phyloP scores from a whole-genome alignment of 129 eudicot species.

The Pseudognaphalium luteoalbum region DNA sequence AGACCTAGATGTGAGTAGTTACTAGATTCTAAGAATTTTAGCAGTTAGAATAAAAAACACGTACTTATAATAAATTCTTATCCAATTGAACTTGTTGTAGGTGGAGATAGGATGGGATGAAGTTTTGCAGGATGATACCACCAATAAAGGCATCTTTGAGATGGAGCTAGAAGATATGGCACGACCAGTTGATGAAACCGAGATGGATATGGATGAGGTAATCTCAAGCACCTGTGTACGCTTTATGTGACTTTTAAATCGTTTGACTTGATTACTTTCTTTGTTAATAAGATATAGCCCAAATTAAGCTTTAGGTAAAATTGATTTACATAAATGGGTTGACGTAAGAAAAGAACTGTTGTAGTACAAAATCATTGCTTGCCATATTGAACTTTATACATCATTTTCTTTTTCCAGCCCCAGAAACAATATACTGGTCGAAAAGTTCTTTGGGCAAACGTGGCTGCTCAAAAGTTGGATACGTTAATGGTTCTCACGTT shows the following conservation, averaged over 20 bases:
- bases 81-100: conserved; percentile 40
- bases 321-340: background rate
- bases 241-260: background rate
- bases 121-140: conserved; percentile 62
- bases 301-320: background rate
- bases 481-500: conserved; percentile 69
- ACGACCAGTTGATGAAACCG: conserved; percentile 40
- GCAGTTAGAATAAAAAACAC: background rate
- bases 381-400: background rate
- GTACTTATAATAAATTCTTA: background rate
- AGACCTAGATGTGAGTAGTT: conserved; percentile 82
- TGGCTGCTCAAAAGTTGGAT: conserved; percentile 69
- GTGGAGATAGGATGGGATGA: conserved; percentile 91
- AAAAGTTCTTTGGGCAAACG: conserved; percentile 55
- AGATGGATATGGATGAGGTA: conserved; percentile 63
- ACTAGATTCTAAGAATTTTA: background rate
- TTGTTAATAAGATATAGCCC: background rate
- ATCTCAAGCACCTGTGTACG: background rate
- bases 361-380: background rate
- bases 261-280: background rate
- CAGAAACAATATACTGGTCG: conserved; percentile 47
- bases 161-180: conserved; percentile 81
- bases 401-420: conserved; percentile 41
- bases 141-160: conserved; percentile 73
- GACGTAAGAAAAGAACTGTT: background rate